Percentiles rank a stretch among this genome's conserved stretches.
Evolutionary conservation across 129 eudicot species (phyloP).

Genomic region (Arctium minus): DNA sequence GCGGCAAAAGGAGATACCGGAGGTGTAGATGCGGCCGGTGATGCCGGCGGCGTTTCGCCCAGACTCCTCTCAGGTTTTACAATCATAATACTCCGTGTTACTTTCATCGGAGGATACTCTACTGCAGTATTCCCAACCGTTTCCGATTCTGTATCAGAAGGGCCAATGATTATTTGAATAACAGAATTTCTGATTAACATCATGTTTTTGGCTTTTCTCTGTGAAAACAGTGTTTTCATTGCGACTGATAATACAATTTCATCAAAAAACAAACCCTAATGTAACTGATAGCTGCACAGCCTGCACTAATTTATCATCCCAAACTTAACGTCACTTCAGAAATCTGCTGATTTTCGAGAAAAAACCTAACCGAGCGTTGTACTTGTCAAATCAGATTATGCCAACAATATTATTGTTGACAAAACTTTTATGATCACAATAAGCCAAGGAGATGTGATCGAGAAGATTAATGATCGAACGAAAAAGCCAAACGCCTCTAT

Average conservation of each 20-base stretch:
- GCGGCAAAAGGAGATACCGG: conserved; percentile 82
- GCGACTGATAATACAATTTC: not conserved
- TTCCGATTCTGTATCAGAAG: conserved; percentile 32
- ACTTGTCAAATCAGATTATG: not conserved
- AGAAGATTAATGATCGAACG: not conserved
- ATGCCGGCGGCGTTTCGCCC: conserved; percentile 64
- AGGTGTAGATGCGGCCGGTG: conserved; percentile 77
- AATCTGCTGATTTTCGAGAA: not conserved
- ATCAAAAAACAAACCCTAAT: not conserved
- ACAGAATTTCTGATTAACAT: not conserved
- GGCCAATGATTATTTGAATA: not conserved
- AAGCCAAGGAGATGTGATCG: not conserved
- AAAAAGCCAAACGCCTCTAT: not conserved
- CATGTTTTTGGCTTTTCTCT: not conserved
- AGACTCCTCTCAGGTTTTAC: conserved; percentile 44
- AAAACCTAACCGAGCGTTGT: not conserved
- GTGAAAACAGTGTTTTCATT: no score
- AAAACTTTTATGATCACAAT: not conserved
- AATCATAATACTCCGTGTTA: conserved; percentile 81
- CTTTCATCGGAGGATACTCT: conserved; percentile 30
- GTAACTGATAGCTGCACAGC: not conserved
- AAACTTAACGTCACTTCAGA: not conserved
- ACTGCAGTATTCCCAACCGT: conserved; percentile 5
- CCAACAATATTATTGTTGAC: not conserved
- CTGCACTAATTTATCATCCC: not conserved